phyloP scores from a whole-genome alignment of 2,329 filamentous ascomycete genomes.

The Tolypocladium inflatum region DNA sequence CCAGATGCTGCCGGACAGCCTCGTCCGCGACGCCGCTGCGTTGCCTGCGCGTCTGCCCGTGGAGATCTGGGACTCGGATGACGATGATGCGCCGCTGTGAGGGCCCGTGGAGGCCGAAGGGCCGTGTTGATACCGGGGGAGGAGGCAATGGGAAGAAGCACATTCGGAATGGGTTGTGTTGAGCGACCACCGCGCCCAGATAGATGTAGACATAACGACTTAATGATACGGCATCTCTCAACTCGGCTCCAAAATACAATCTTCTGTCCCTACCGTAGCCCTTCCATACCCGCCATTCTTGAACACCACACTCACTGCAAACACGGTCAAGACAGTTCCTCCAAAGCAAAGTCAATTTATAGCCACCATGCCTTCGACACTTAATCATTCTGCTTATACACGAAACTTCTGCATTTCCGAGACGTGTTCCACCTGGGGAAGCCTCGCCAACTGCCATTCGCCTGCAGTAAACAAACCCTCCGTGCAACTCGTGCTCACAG shows the following conservation, averaged over 20 bases:
- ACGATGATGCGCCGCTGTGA: slow-evolving; percentile 13
- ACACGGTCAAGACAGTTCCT: background rate
- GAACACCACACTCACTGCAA: background rate
- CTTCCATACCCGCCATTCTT: no score
- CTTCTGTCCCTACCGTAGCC: no score
- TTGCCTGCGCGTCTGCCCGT: slow-evolving; percentile 18
- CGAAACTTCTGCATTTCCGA: background rate
- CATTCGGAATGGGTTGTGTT: background rate
- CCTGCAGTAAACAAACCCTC: background rate
- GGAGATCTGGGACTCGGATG: slow-evolving; percentile 29
- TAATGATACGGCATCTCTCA: background rate
- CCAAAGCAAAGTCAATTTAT: background rate
- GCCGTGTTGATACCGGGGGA: background rate
- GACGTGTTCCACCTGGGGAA: background rate
- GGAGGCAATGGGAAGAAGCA: background rate
- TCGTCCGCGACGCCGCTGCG: slow-evolving; percentile 25
- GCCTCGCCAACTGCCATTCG: background rate
- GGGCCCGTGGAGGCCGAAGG: no score
- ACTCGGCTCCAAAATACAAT: background rate
- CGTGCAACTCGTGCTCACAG: background rate
- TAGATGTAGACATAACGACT: background rate
- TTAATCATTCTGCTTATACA: background rate
- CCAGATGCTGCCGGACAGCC: slow-evolving; percentile 41
- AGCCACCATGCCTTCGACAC: background rate
- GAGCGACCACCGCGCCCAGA: background rate